Evolutionary conservation across 169 alveolate genomes (phyloP).

Genomic region (Eimeria acervulina): DNA sequence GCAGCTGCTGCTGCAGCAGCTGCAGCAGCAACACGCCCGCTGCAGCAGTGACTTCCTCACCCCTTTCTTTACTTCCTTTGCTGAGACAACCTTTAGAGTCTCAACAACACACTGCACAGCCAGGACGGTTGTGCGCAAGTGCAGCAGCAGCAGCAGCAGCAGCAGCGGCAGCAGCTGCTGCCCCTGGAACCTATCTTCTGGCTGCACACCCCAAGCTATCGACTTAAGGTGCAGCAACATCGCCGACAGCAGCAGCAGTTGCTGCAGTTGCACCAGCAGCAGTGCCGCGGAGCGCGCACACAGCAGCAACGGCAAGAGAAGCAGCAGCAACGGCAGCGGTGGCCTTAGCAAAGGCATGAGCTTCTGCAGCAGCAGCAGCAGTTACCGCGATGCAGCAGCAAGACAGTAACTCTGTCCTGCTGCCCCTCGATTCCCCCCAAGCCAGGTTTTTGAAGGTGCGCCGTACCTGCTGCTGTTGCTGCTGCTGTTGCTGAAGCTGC

Average conservation of each 20-base stretch:
- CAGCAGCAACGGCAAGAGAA: not conserved
- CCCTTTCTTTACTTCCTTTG: not conserved
- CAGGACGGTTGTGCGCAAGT: not conserved
- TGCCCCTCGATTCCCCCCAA: not conserved
- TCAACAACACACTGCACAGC: not conserved
- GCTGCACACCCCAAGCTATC: not conserved
- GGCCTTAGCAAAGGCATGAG: too few relatives aligned
- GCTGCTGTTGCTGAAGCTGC: constrained; percentile 11
- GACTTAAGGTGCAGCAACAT: not conserved
- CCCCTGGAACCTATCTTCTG: not conserved
- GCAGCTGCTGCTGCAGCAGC: constrained; percentile 20
- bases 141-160: constrained; percentile 38
- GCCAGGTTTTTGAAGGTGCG: too few relatives aligned
- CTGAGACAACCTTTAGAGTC: not conserved
- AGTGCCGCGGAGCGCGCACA: too few relatives aligned
- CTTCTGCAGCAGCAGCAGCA: not conserved
- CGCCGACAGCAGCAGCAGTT: not conserved
- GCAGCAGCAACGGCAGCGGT: not conserved
- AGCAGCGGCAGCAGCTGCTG: constrained; percentile 1
- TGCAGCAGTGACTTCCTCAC: not conserved
- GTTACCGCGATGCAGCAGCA: constrained; percentile 16
- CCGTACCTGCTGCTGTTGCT: not conserved
- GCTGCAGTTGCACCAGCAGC: not conserved
- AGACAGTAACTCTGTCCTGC: not conserved
- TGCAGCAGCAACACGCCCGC: constrained; percentile 11